Conservation (phyloP, 345 rosid species). For the Euphorbia pulcherrima region DNA sequence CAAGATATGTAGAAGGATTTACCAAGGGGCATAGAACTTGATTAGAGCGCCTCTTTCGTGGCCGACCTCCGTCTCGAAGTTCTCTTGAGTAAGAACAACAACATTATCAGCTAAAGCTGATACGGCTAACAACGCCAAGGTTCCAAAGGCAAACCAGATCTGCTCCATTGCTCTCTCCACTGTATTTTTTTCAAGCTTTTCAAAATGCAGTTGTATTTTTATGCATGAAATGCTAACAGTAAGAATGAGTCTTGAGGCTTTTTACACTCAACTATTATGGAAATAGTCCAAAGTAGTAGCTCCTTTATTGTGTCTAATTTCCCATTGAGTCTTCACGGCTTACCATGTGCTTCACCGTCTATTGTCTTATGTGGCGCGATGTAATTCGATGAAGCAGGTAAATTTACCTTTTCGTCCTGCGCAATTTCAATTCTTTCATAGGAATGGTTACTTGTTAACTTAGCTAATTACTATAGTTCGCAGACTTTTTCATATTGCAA, state of each 20-base stretch:
- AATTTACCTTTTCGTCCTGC: not conserved
- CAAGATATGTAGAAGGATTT: slow-evolving; percentile 7
- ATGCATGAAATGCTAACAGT: not conserved
- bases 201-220: not conserved
- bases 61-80: slow-evolving; percentile 93
- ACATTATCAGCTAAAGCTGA: slow-evolving; percentile 80
- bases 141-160: slow-evolving; percentile 61
- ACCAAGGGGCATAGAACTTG: slow-evolving; percentile 99
- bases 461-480: not conserved
- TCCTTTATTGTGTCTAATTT: too few relatives aligned
- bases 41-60: slow-evolving; percentile 87
- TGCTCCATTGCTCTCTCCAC: slow-evolving; percentile 26
- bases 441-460: not conserved
- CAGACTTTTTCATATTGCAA: not conserved
- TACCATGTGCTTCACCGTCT: not conserved
- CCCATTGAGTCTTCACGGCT: not conserved
- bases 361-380: slow-evolving; percentile 7
- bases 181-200: not conserved
- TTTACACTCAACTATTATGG: too few relatives aligned
- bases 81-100: slow-evolving; percentile 75
- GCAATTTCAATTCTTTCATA: not conserved
- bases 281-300: too few relatives aligned
- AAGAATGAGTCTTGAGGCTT: too few relatives aligned
- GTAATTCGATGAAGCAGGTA: not conserved
- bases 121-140: slow-evolving; percentile 43